Conservation (phyloP, 768 basidiomycete species). For the Botryobasidium botryosum region DNA sequence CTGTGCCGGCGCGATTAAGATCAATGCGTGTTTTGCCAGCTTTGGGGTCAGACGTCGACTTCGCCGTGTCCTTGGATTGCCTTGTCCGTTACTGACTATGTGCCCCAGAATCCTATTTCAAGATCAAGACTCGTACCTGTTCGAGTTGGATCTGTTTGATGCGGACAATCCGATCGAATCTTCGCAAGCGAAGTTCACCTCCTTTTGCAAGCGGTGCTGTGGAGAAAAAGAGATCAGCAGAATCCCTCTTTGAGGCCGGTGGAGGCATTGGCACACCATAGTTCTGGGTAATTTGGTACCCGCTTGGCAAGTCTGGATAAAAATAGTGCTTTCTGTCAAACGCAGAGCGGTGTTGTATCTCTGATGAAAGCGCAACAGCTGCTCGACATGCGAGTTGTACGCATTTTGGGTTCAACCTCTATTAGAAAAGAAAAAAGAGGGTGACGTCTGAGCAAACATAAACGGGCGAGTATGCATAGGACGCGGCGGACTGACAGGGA, state of each 20-base stretch:
- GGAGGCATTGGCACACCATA: slow-evolving; percentile 39
- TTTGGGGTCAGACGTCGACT: slow-evolving; percentile 37
- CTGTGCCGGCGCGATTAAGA: slow-evolving; percentile 78
- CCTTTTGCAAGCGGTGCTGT: slow-evolving; percentile 63
- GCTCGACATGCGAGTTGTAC: slow-evolving; percentile 69
- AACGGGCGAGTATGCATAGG: background rate
- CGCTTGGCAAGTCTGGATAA: slow-evolving; percentile 83
- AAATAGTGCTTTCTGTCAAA: slow-evolving; percentile 99
- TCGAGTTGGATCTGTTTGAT: slow-evolving; percentile 93
- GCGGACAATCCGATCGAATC: slow-evolving; percentile 34
- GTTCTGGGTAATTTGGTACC: slow-evolving; percentile 95
- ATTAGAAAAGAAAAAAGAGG: too few relatives aligned
- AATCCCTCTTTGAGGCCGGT: too few relatives aligned
- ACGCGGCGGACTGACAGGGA: slow-evolving; percentile 45
- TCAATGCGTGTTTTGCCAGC: slow-evolving; percentile 46
- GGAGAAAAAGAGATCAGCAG: slow-evolving; percentile 1
- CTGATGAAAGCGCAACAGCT: slow-evolving; percentile 54
- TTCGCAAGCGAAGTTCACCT: slow-evolving; percentile 37
- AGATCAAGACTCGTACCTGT: slow-evolving; percentile 57
- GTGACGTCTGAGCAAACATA: too few relatives aligned
- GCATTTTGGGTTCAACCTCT: slow-evolving; percentile 48
- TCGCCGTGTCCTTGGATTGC: slow-evolving; percentile 93
- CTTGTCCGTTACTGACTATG: too few relatives aligned
- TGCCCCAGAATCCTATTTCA: too few relatives aligned
- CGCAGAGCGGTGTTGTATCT: slow-evolving; percentile 50